These are phyloP conservation scores for Trametes versicolor DNA, from an alignment of 1,284 basidiomycete genomes.

Conservation along the genomic window DNA sequence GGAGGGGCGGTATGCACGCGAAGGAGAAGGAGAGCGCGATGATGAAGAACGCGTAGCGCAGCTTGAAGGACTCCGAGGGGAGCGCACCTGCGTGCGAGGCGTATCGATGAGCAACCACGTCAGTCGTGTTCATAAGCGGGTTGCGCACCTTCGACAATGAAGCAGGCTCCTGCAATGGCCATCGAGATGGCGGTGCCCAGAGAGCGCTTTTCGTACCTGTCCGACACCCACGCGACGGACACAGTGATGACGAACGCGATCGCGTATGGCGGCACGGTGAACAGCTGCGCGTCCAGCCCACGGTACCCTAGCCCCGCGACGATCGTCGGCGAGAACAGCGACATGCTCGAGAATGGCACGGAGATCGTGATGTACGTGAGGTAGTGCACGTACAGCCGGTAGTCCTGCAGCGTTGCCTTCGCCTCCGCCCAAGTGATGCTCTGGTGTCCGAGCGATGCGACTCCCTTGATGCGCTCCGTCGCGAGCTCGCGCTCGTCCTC, in stretches of 20 bases:
- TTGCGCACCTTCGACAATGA: slow-evolving; percentile 31
- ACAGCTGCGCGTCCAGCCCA: slow-evolving; percentile 59
- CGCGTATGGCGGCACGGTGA: slow-evolving; percentile 65
- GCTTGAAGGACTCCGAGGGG: slow-evolving; percentile 39
- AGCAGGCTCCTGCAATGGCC: slow-evolving; percentile 32
- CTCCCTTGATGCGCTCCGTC: slow-evolving; percentile 39
- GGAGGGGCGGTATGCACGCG: slow-evolving; percentile 45
- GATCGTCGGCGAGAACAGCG: slow-evolving; percentile 51
- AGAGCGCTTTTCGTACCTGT: slow-evolving; percentile 33
- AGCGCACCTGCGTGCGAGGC: slow-evolving; percentile 8
- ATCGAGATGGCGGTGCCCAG: slow-evolving; percentile 30
- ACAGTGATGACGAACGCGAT: slow-evolving; percentile 49
- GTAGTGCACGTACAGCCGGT: slow-evolving; percentile 46
- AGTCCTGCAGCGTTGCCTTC: slow-evolving; percentile 43
- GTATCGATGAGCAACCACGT: not conserved
- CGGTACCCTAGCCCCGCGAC: slow-evolving; percentile 54
- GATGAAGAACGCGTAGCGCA: slow-evolving; percentile 47
- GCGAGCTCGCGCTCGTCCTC: slow-evolving; percentile 45
- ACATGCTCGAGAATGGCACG: slow-evolving; percentile 47
- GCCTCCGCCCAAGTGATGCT: slow-evolving; percentile 43
- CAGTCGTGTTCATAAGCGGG: not conserved
- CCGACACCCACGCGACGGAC: slow-evolving; percentile 33
- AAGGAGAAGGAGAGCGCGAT: slow-evolving; percentile 47
- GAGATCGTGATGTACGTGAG: slow-evolving; percentile 46
- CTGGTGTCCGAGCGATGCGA: slow-evolving; percentile 42